Base-by-base conservation (phyloP, 2,329 filamentous ascomycete species). In the Westerdykella ornata region DNA sequence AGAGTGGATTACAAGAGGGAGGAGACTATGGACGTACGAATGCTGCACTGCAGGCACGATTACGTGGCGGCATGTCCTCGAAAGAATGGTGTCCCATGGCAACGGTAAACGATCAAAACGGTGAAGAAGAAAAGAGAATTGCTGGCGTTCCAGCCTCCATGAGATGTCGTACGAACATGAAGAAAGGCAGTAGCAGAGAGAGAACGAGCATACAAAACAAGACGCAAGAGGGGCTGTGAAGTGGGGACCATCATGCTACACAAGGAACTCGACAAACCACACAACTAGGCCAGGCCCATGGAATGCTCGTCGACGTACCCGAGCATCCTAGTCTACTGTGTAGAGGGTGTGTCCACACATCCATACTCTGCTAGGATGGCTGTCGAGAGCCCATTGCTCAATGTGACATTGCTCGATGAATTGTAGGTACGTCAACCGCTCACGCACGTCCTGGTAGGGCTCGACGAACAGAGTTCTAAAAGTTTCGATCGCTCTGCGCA, bases 301-400 rank as follows among this genome's bases (percentile, higher is more conserved):
- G 22, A 26, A 11, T 26, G 7, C 22, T 26, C 33, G 33, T 17
- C 17, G 65, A 83, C 81, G 33, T 67, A 84, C 81, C 75, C 87
- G 84, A 30, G 82, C 82, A 43, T 76, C 76, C 53, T 86, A 69
- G 22, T 82, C 74, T 3, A n/a, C n/a, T n/a, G n/a, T n/a, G n/a
- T n/a, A n/a, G n/a, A n/a, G n/a, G n/a, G n/a, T n/a, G 72, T 81
- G 66, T 86, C 82, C 7, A 77, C 77, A 70, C 75, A 80, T 16
- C 71, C 76, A 46, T 75, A 71, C 15, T 70, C 70, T 5, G 79
- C 60, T 2, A 73, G 71, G 62, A 85, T 76, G 35, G 68, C 64
- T 11, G 72, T 73, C 3, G 80, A 83, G 33, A 73, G 72, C 0
- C 82, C 84, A 22, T 77, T 71, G 19, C 72, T 52, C 4, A 81